Conservation (phyloP, 2,329 filamentous ascomycete species). For the Colletotrichum abscissum region DNA sequence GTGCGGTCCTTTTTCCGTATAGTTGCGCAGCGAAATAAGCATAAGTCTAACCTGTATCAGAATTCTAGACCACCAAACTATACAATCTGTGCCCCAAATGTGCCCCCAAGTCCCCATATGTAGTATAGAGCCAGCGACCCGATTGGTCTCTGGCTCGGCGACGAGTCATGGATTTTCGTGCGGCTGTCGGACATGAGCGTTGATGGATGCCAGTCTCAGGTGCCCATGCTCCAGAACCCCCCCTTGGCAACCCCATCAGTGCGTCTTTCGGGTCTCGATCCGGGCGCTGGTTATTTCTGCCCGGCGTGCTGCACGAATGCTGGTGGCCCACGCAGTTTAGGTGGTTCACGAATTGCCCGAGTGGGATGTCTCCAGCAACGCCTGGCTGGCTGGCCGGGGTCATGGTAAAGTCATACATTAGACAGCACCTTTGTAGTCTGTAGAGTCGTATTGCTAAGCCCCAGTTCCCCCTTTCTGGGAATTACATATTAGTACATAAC, state of each 20-base stretch:
- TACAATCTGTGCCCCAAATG: neutral
- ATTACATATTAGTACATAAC: neutral
- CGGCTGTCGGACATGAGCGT: constrained; percentile 10
- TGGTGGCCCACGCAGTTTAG: neutral
- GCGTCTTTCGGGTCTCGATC: neutral
- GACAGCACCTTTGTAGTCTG: neutral
- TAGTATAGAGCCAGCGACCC: neutral
- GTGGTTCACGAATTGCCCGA: neutral
- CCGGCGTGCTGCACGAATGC: neutral
- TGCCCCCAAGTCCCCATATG: neutral
- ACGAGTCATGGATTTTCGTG: constrained; percentile 21
- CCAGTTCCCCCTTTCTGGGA: neutral
- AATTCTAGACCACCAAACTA: neutral
- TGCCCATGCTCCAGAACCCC: neutral
- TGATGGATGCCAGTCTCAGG: constrained; percentile 3
- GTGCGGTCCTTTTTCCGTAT: neutral
- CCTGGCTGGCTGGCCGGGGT: neutral
- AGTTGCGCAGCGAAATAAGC: neutral
- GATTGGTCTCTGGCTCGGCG: neutral
- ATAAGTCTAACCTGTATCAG: constrained; percentile 1
- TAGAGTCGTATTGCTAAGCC: neutral
- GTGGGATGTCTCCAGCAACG: neutral
- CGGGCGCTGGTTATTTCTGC: neutral
- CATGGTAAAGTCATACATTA: neutral
- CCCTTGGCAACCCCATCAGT: neutral